Base-by-base conservation (phyloP, 352 stramenopile species). In the Globisporangium camurandrum region DNA sequence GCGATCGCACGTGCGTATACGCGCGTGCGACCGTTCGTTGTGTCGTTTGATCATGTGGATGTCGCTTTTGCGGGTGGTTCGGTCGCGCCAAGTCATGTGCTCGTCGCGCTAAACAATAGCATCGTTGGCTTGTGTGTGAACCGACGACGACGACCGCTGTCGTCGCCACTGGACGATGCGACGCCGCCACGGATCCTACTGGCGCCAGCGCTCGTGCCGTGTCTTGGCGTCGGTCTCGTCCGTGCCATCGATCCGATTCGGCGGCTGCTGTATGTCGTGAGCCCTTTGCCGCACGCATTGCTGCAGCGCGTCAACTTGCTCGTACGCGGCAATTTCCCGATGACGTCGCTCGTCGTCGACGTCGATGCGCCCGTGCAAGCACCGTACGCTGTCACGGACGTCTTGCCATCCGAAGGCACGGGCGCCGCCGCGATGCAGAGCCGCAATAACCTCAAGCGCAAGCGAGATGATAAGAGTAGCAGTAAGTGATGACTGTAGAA, bases 381-480 rank as follows among this genome's bases (percentile, higher is more conserved):
- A 44, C 80, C 77, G 12, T 89, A 90, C 59, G 65, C 75, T 27
- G 77, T 90, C 34, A 68, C 68, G 14, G 78, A 90, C 54, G 70
- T 90, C 27, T 59, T 93, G 16, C 45, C 74, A 22, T 71, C 75
- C 7, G 77, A 89, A 39, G 83, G 83, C 55, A 89, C 83, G 0
- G 83, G 83, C 16, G 83, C 83, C 8, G 64, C 66, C 11, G 69
- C 64, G 37, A 93, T 93, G 83, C 75, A 93, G 53, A 92, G 80
- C 56, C 79, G 83, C 51, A 86, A 93, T 61, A 93, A 91, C 55
- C 64, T 93, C 52, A 93, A 93, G 57, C 80, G 83, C 36, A 93
- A 93, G 60, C 77, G 80, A 12, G 80, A 91, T 57, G 66, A 64
- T 43, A 54, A 55, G n/a, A 23, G 17, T 24, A 41, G 36, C n/a